phyloP scores from a whole-genome alignment of 2,329 filamentous ascomycete genomes.

The Aspergillus glaucus region DNA sequence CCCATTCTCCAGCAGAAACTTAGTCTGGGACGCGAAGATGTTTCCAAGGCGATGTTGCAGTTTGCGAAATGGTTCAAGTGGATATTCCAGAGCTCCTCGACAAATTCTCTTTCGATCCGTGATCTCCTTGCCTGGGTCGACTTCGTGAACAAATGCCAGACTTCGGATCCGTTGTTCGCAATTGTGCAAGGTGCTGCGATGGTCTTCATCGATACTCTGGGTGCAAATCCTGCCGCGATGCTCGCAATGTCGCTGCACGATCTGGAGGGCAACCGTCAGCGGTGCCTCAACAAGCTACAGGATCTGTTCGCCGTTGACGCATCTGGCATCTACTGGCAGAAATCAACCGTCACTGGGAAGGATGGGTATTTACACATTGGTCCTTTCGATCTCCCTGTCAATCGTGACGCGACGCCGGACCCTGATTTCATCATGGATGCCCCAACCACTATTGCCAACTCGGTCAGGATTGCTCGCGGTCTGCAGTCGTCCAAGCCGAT shows the following conservation, averaged over 20 bases:
- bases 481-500: slow-evolving; percentile 87
- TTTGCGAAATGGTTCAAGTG: slow-evolving; percentile 93
- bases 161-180: slow-evolving; percentile 44
- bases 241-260: slow-evolving; percentile 65
- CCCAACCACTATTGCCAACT: slow-evolving; percentile 82
- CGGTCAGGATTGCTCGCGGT: slow-evolving; percentile 83
- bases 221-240: slow-evolving; percentile 87
- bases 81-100: slow-evolving; percentile 67
- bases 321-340: slow-evolving; percentile 56
- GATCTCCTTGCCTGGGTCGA: slow-evolving; percentile 90
- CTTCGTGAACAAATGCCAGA: slow-evolving; percentile 69
- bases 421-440: slow-evolving; percentile 73
- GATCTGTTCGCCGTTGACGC: slow-evolving; percentile 61
- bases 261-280: slow-evolving; percentile 63
- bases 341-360: slow-evolving; percentile 53
- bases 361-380: slow-evolving; percentile 60
- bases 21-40: slow-evolving; percentile 45
- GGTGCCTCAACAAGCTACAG: slow-evolving; percentile 67
- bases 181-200: slow-evolving; percentile 84
- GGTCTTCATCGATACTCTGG: slow-evolving; percentile 91
- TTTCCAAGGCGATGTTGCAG: slow-evolving; percentile 65
- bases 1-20: slow-evolving; percentile 82
- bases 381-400: slow-evolving; percentile 61
- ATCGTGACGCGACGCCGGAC: slow-evolving; percentile 45
- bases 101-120: slow-evolving; percentile 78